Percentiles rank a stretch among this genome's conserved stretches.
These are phyloP conservation scores for Eucalyptus shirleyi DNA, from an alignment of 345 rosid species.

Conservation along the genomic window DNA sequence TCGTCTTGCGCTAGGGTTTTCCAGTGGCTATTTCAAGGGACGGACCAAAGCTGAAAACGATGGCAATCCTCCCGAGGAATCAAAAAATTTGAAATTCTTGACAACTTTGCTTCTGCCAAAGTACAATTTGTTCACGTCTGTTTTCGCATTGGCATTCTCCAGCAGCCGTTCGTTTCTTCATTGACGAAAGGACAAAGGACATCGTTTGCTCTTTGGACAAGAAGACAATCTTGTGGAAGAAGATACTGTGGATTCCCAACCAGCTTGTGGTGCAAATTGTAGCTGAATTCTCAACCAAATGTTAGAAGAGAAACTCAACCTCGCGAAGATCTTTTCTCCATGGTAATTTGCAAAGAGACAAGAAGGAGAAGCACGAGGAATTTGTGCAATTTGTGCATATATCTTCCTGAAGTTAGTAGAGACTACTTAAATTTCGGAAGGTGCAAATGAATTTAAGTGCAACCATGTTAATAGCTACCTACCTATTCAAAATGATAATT, in stretches of 20 bases:
- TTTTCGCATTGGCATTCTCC: background rate
- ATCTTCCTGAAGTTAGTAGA: background rate
- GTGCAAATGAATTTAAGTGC: background rate
- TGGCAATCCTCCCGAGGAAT: background rate
- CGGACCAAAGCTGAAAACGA: background rate
- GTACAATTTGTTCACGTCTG: background rate
- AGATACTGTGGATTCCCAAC: background rate
- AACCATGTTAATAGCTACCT: background rate
- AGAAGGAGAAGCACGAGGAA: background rate
- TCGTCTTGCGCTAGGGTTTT: too few species aligned
- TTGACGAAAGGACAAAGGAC: background rate
- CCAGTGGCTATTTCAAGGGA: background rate
- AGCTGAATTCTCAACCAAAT: background rate
- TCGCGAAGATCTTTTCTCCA: background rate
- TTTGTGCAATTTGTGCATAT: background rate
- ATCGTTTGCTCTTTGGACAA: background rate
- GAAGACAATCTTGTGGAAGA: background rate
- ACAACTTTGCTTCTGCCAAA: background rate
- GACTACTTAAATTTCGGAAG: background rate
- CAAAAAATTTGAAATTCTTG: fast-evolving
- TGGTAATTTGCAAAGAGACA: background rate
- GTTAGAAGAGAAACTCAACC: background rate
- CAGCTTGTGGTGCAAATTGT: background rate
- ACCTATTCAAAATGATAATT: background rate
- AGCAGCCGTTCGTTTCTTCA: background rate